A percentile compares a stretch with the other conserved stretches of the same genome.
Evolutionary conservation across 1,284 basidiomycete genomes (phyloP).

Genomic region (Bjerkandera adusta): DNA sequence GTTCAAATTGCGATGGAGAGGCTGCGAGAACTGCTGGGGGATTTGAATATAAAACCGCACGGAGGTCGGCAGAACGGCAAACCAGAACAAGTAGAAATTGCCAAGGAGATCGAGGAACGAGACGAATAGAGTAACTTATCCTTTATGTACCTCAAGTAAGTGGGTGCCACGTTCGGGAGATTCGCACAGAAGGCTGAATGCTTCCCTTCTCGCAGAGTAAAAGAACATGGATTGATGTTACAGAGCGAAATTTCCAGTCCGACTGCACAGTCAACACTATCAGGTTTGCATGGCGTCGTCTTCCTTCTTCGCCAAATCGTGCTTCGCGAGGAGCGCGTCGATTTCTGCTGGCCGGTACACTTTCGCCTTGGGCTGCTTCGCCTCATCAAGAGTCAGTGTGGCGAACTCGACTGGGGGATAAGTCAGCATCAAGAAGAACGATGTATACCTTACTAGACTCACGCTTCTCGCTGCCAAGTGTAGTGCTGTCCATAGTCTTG

Average conservation of each 20-base stretch:
- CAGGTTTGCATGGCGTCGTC: constrained; percentile 44
- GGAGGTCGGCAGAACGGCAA: neutral
- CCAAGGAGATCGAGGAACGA: neutral
- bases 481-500: constrained; percentile 99
- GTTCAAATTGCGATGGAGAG: constrained; percentile 39
- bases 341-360: constrained; percentile 93
- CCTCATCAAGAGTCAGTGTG: constrained; percentile 82
- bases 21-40: constrained; percentile 25
- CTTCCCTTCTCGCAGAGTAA: too few relatives aligned
- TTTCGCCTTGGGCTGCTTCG: constrained; percentile 83
- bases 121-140: neutral
- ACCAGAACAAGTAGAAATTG: constrained; percentile 1
- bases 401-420: constrained; percentile 94
- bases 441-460: constrained; percentile 32
- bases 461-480: constrained; percentile 94
- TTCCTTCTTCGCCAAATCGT: constrained; percentile 87
- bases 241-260: too few relatives aligned
- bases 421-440: constrained; percentile 7
- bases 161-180: neutral
- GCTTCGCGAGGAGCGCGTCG: constrained; percentile 79
- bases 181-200: too few relatives aligned
- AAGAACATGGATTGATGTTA: constrained; percentile 5
- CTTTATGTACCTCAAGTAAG: neutral
- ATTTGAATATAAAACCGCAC: constrained; percentile 1
- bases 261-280: too few relatives aligned